Percentiles rank a stretch among this genome's conserved stretches.
Conservation (phyloP, 2,329 filamentous ascomycete genomes). For the Scorias spongiosa region DNA sequence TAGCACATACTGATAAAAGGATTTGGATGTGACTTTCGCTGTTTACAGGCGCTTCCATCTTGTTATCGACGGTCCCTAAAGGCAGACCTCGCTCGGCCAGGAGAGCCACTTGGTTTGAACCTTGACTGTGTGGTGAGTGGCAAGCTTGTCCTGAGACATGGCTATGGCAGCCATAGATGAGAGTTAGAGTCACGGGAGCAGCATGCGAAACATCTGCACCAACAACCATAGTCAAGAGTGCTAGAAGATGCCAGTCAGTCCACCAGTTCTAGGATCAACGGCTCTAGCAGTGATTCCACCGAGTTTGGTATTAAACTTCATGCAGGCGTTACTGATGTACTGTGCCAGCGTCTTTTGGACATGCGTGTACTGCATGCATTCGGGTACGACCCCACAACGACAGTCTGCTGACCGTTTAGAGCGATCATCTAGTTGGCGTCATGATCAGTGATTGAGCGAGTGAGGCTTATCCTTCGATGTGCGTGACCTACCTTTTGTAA, state of each 20-base stretch:
- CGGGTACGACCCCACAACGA: slow-evolving; percentile 67
- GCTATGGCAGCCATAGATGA: slow-evolving; percentile 78
- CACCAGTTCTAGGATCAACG: slow-evolving; percentile 21
- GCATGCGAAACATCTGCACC: slow-evolving; percentile 85
- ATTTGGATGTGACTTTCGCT: too few species aligned
- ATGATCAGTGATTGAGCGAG: too few species aligned
- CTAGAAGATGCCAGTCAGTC: slow-evolving; percentile 20
- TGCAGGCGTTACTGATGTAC: slow-evolving; percentile 83
- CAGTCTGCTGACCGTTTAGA: slow-evolving; percentile 86
- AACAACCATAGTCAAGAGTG: slow-evolving; percentile 62
- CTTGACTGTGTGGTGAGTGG: slow-evolving; percentile 61
- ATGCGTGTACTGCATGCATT: slow-evolving; percentile 60
- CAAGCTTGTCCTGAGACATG: slow-evolving; percentile 57
- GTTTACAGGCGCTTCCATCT: too few species aligned
- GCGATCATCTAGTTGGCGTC: slow-evolving; percentile 68
- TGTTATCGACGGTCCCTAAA: too few species aligned
- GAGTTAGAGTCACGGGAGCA: slow-evolving; percentile 47
- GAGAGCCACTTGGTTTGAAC: slow-evolving; percentile 84
- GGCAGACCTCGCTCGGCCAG: too few species aligned
- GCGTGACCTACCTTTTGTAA: too few species aligned
- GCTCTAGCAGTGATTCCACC: slow-evolving; percentile 59
- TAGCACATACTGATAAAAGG: too few species aligned
- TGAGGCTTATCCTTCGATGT: too few species aligned
- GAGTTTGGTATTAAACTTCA: slow-evolving; percentile 96
- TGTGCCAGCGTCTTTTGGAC: slow-evolving; percentile 57